Base-by-base conservation (phyloP, 2,329 filamentous ascomycete species). In the Arthrobotrys megalospora region DNA sequence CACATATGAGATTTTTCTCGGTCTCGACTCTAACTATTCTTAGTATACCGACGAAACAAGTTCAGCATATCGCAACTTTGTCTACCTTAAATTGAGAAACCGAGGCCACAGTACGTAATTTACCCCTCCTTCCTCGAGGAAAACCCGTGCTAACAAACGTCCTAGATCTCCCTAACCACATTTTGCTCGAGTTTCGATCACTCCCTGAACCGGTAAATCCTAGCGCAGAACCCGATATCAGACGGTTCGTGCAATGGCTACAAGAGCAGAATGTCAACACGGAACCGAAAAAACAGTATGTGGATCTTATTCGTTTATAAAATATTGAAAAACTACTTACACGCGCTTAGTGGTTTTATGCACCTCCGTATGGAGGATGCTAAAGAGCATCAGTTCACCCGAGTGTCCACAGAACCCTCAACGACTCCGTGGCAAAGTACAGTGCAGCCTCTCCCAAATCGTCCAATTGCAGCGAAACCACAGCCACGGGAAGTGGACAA, bases 81-180 rank as follows among this genome's bases (percentile, higher is more conserved):
- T 77, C 4, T 24, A 16, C 24, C 38, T 77, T 14, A 77, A 69
- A 16, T 36, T 77, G 14, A 47, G 16, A 19, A 70, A 41, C 19
- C 58, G 60, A 11, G 50, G 52, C 4, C 19, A 70, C 24, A 14
- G 72, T 77, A 66, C n/a, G 65, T 1, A 45, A 10, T 10, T 24
- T 24, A 21, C 14, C 19, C 21, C 4, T 32, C n/a, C 24, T 3
- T 24, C 32, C 24, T 28, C 24, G 12, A 21, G 14, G 19, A 16
- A 28, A 28, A 28, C 24, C 2, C 3, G 34, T 34, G 6, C 16
- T 64, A 21, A 62, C 52, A 28, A 16, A 41, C 11, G 16, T 7
- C 6, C 7, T 34, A 75, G 70, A 14, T 6, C 63, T 66, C 7
- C n/a, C 32, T 1, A 1, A 4, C 5, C 2, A 6, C 0, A 34